Evolutionary conservation across 257 asterid genomes (phyloP).

Genomic region (Solanum boliviense): DNA sequence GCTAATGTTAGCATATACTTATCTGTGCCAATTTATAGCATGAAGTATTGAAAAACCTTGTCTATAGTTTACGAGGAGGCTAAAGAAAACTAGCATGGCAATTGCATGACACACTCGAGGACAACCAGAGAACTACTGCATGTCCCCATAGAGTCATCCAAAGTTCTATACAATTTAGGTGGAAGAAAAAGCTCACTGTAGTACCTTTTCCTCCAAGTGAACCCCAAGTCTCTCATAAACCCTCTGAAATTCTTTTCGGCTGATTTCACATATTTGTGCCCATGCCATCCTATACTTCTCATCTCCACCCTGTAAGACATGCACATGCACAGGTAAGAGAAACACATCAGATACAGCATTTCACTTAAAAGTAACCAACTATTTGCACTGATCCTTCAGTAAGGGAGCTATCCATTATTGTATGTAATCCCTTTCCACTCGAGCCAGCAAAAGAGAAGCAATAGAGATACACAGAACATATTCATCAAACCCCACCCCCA

Average conservation of each 20-base stretch:
- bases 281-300: constrained; percentile 74
- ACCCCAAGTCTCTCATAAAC: constrained; percentile 73
- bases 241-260: constrained; percentile 59
- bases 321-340: background rate
- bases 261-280: constrained; percentile 76
- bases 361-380: background rate
- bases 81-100: background rate
- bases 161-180: background rate
- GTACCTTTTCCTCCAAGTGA: constrained; percentile 77
- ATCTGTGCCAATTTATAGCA: background rate
- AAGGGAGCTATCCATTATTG: background rate
- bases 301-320: constrained; percentile 55
- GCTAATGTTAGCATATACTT: background rate
- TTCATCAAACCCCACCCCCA: background rate
- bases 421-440: background rate
- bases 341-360: background rate
- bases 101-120: background rate
- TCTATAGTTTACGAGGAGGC: background rate
- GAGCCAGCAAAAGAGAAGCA: background rate
- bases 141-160: background rate
- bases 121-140: background rate
- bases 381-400: background rate
- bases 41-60: background rate
- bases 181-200: background rate
- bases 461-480: background rate